These are phyloP conservation scores for Backusella psychrophila DNA, from an alignment of 192 early-diverging fungal genomes.

Conservation along the genomic window DNA sequence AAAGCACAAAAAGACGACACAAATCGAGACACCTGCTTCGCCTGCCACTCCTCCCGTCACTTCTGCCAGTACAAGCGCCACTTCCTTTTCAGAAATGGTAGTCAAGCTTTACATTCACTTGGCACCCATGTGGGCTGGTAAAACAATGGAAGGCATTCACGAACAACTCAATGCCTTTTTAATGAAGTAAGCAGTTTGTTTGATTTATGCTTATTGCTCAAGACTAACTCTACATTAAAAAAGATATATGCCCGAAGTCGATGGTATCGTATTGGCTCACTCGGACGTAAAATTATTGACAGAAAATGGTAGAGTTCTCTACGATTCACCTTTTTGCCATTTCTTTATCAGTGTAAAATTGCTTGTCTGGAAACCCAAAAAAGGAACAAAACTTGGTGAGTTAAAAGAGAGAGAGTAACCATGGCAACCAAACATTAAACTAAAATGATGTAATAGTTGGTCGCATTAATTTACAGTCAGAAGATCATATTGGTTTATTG, in stretches of 20 bases:
- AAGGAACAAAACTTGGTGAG: conserved; percentile 60
- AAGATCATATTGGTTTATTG: conserved; percentile 91
- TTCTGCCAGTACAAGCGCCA: neutral
- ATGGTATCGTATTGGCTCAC: conserved; percentile 85
- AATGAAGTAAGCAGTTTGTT: conserved; percentile 51
- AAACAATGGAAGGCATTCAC: conserved; percentile 55
- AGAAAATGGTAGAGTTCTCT: conserved; percentile 64
- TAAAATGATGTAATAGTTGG: conserved; percentile 46
- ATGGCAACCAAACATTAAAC: neutral
- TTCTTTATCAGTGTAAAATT: conserved; percentile 70
- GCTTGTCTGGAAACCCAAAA: conserved; percentile 75
- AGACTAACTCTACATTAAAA: neutral
- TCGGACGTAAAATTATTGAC: conserved; percentile 60
- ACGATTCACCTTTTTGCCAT: conserved; percentile 83
- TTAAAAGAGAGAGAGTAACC: neutral
- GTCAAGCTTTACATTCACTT: conserved; percentile 58
- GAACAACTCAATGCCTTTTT: conserved; percentile 66
- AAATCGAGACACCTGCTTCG: conserved; percentile 1
- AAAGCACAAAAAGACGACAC: conserved; percentile 12
- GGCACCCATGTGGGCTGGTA: conserved; percentile 61
- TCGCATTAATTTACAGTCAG: conserved; percentile 88
- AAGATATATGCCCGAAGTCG: conserved; percentile 83
- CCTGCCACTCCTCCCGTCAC: neutral
- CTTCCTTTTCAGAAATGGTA: conserved; percentile 30
- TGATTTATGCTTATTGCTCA: neutral